These are phyloP conservation scores for Geranium incanum DNA, from an alignment of 441 rosid species.

Conservation along the genomic window DNA sequence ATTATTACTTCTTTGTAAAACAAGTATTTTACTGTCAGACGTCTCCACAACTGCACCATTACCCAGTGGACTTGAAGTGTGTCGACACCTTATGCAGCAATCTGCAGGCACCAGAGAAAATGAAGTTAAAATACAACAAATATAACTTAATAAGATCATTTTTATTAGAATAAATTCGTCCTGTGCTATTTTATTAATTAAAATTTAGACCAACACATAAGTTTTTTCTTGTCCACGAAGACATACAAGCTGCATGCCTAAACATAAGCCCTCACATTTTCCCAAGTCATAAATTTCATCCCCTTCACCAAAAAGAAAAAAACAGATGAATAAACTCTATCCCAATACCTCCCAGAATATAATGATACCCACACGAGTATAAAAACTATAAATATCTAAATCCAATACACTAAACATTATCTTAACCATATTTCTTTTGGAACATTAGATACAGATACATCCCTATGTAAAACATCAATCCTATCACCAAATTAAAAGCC, in stretches of 20 bases:
- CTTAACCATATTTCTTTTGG: not conserved
- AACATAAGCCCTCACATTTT: not conserved
- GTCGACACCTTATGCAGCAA: constrained; percentile 54
- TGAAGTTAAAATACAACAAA: not conserved
- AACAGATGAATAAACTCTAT: not conserved
- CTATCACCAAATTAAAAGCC: not conserved
- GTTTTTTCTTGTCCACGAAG: not conserved
- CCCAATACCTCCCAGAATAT: not conserved
- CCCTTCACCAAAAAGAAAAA: not conserved
- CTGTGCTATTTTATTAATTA: not conserved
- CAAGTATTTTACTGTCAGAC: constrained; percentile 59
- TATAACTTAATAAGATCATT: not conserved
- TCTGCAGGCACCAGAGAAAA: constrained; percentile 32
- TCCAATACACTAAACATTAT: not conserved
- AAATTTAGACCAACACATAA: not conserved
- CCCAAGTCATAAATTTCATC: not conserved
- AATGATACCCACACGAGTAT: not conserved
- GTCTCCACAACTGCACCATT: constrained; percentile 80
- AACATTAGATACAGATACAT: not conserved
- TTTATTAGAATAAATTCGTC: not conserved
- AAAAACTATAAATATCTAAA: not conserved
- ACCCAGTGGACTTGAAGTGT: constrained; percentile 76
- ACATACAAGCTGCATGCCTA: not conserved
- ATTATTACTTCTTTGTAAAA: constrained; percentile 67
- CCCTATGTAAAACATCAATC: not conserved